phyloP scores from a whole-genome alignment of 768 basidiomycete species.

The Podaxis rugospora region DNA sequence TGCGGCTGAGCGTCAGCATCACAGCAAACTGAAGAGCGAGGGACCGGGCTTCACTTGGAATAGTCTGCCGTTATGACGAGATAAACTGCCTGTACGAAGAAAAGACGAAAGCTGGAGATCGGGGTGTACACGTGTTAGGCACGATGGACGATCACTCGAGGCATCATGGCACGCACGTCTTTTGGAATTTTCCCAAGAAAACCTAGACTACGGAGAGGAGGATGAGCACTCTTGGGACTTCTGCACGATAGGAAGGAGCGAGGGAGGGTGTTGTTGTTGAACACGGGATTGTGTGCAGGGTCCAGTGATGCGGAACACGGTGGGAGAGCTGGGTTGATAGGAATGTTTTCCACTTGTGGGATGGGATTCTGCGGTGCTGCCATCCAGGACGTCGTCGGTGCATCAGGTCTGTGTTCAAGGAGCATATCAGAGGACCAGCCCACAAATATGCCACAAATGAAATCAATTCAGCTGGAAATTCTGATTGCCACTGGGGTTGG shows the following conservation, averaged over 20 bases:
- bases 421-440: neutral
- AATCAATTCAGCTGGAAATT: neutral
- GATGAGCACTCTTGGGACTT: slow-evolving; percentile 7
- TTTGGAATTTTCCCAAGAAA: slow-evolving; percentile 25
- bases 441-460: slow-evolving; percentile 2
- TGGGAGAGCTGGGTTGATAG: slow-evolving; percentile 1
- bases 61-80: slow-evolving; percentile 21
- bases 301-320: neutral
- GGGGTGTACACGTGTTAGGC: slow-evolving; percentile 46
- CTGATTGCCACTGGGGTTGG: slow-evolving; percentile 1
- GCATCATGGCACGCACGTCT: slow-evolving; percentile 26
- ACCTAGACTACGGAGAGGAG: slow-evolving; percentile 22
- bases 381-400: slow-evolving; percentile 4
- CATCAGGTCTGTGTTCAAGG: slow-evolving; percentile 4
- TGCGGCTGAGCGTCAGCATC: slow-evolving; percentile 14
- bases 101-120: slow-evolving; percentile 33
- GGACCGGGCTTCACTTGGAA: slow-evolving; percentile 23
- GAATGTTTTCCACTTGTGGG: neutral
- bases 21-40: slow-evolving; percentile 3
- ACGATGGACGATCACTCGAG: slow-evolving; percentile 21
- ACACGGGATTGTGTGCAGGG: neutral
- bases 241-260: slow-evolving; percentile 4
- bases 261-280: slow-evolving; percentile 1
- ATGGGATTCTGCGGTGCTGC: neutral
- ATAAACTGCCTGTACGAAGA: slow-evolving; percentile 35